Base-by-base conservation (phyloP, 352 stramenopile species). In the Pythium pectinolyticum region DNA sequence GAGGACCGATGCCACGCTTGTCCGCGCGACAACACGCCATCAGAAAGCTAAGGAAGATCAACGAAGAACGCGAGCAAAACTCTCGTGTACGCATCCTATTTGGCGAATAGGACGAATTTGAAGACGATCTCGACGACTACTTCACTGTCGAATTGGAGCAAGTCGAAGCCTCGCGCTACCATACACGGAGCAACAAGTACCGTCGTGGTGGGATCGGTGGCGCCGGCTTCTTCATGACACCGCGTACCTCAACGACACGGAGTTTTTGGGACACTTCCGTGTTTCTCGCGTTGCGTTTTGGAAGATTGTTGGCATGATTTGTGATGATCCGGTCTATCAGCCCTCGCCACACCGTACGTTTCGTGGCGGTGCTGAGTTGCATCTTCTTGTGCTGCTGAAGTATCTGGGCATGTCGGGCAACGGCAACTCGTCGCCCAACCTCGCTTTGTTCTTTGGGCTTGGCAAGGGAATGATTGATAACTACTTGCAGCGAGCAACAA, bases 381-480 rank as follows among this genome's bases (percentile, higher is more conserved):
- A 70, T 34, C 15, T 74, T 1, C 17, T 75, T 40, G 48, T 62
- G 14, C 50, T 78, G 19, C 57, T 78, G 12, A 70, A 73, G 56
- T 73, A 56, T 47, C 51, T 75, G 0, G 70, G 67, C 5, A 67
- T 45, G 17, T 69, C 39, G 15, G 62, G 70, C 0, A 74, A 74
- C 32, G 62, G 52, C 25, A 77, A 72, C 25, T 67, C 53, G 0
- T 43, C 58, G 0, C 20, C 31, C 14, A 68, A 67, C 5, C 30
- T 75, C 3, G 70, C 41, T 22, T 28, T 63, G 17, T 73, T 75
- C 30, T 69, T 71, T 25, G 63, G 67, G 3, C 41, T 75, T 15
- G 61, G 60, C 22, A 71, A 63, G 19, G 61, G 55, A 2, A 61
- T 48, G n/a, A n/a, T n/a, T n/a, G n/a, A n/a, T n/a, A n/a, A n/a